Evolutionary conservation across 441 rosid species (phyloP).

Genomic region (Erysimum cheiri): DNA sequence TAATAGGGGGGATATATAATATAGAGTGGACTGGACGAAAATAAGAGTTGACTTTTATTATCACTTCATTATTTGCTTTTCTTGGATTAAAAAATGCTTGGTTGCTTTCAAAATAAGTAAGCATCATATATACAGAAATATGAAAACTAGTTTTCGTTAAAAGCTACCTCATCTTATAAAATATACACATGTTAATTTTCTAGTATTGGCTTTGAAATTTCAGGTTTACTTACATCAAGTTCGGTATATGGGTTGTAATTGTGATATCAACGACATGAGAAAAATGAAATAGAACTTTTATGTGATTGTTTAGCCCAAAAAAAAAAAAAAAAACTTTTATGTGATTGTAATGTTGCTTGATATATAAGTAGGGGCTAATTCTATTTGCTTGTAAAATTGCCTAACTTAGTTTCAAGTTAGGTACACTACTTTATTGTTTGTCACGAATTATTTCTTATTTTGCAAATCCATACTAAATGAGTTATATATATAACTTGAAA

Average conservation of each 20-base stretch:
- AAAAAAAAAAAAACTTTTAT: too few relatives aligned
- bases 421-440: slow-evolving; percentile 14
- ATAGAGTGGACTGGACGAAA: not conserved
- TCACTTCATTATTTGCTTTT: not conserved
- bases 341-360: not conserved
- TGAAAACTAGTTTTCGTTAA: not conserved
- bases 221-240: not conserved
- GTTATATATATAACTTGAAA: not conserved
- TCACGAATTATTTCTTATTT: not conserved
- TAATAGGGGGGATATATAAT: too few relatives aligned
- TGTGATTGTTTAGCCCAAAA: too few relatives aligned
- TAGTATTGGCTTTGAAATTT: not conserved
- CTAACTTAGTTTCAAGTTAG: slow-evolving; percentile 35
- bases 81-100: not conserved
- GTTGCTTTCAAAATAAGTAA: not conserved
- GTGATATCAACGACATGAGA: slow-evolving; percentile 9
- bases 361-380: slow-evolving; percentile 9
- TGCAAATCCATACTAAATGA: slow-evolving; percentile 1
- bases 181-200: not conserved
- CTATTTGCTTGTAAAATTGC: slow-evolving; percentile 10
- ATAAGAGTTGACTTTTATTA: slow-evolving; percentile 31
- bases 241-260: not conserved
- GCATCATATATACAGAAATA: not conserved
- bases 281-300: not conserved
- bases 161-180: not conserved